Conservation (phyloP, 2,329 filamentous ascomycete genomes). For the Cordyceps fumosorosea region DNA sequence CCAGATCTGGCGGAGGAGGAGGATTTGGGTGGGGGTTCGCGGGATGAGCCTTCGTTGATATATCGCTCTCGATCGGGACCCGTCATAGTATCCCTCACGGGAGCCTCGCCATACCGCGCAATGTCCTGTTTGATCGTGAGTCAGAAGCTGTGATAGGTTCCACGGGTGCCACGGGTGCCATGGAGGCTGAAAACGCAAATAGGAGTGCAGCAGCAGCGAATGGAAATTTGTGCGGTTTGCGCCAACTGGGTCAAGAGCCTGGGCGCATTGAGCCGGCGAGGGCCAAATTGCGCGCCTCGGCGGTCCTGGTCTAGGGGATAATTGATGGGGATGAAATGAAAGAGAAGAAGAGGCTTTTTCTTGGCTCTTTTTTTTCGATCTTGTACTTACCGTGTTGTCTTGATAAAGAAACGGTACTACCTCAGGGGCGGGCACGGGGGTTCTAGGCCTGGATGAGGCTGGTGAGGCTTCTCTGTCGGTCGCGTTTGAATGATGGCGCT, state of each 20-base stretch:
- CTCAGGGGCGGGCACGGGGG: constrained; percentile 82
- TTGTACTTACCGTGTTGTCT: constrained; percentile 57
- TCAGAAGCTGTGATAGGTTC: constrained; percentile 18
- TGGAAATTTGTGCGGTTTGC: constrained; percentile 6
- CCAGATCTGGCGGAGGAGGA: constrained; percentile 56
- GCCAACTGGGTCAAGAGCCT: constrained; percentile 1
- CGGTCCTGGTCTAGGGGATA: not conserved
- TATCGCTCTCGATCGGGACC: constrained; percentile 66
- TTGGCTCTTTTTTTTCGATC: not conserved
- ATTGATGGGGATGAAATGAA: not conserved
- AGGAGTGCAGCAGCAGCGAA: not conserved
- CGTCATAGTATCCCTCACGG: constrained; percentile 62
- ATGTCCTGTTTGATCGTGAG: constrained; percentile 51
- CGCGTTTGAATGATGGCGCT: constrained; percentile 74
- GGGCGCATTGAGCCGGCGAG: constrained; percentile 10
- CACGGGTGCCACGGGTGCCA: constrained; percentile 6
- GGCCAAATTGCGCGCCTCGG: constrained; percentile 7
- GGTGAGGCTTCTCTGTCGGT: constrained; percentile 72
- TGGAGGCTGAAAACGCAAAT: not conserved
- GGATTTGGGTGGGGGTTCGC: constrained; percentile 50
- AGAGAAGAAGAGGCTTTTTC: constrained; percentile 17
- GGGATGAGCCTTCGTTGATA: constrained; percentile 40
- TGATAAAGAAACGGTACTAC: constrained; percentile 98
- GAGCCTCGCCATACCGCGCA: constrained; percentile 69
- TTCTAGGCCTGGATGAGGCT: constrained; percentile 68